These are phyloP conservation scores for Clonostachys chloroleuca DNA, from an alignment of 2,329 filamentous ascomycete genomes.

Conservation along the genomic window DNA sequence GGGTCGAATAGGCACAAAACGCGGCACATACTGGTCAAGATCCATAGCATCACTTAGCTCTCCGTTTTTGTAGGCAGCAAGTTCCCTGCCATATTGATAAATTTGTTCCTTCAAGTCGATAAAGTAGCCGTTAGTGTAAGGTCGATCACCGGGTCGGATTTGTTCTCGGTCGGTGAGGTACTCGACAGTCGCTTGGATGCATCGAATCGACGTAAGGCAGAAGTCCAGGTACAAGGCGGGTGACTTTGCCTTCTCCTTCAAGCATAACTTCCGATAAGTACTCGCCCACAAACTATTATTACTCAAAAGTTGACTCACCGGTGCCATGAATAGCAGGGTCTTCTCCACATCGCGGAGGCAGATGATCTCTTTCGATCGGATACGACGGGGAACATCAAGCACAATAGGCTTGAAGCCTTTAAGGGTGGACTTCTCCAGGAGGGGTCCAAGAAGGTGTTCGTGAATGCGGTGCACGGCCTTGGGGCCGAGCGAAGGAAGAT, in stretches of 20 bases:
- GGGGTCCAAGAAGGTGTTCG: constrained; percentile 72
- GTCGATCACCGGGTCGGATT: constrained; percentile 76
- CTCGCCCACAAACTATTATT: constrained; percentile 54
- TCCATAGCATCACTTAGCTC: constrained; percentile 55
- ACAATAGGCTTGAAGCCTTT: constrained; percentile 80
- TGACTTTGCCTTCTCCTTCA: constrained; percentile 74
- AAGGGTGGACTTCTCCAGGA: constrained; percentile 67
- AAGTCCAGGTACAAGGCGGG: constrained; percentile 76
- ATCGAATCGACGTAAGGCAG: constrained; percentile 84
- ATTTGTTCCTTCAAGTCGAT: constrained; percentile 95
- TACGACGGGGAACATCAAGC: constrained; percentile 72
- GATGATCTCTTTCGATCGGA: constrained; percentile 79
- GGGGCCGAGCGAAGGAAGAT: constrained; percentile 58
- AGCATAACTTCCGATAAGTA: constrained; percentile 66
- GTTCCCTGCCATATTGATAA: constrained; percentile 79
- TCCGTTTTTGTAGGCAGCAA: constrained; percentile 70
- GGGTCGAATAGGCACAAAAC: constrained; percentile 17
- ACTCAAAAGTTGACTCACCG: constrained; percentile 72
- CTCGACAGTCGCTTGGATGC: constrained; percentile 85
- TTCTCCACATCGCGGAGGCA: constrained; percentile 94
- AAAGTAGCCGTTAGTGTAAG: constrained; percentile 95
- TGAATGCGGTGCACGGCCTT: constrained; percentile 74
- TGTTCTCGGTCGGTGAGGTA: constrained; percentile 83
- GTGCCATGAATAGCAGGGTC: constrained; percentile 84
- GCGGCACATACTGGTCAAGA: constrained; percentile 48